phyloP scores from a whole-genome alignment of 495 filamentous ascomycete species.

The Rhizodiscina lignyota region DNA sequence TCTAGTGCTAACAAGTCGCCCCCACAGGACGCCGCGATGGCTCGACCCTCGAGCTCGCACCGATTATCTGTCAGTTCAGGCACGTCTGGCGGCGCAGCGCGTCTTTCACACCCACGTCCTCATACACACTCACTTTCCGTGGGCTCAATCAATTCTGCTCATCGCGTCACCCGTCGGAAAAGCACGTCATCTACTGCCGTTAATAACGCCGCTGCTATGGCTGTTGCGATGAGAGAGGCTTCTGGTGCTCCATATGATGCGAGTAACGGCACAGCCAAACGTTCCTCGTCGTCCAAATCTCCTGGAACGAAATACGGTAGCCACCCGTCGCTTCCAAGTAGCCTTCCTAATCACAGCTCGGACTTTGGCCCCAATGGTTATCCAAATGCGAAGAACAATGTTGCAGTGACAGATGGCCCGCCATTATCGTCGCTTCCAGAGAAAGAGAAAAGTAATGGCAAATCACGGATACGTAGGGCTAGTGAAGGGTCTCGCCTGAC shows the following conservation, averaged over 20 bases:
- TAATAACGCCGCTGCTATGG: slow-evolving; percentile 58
- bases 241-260: slow-evolving; percentile 21
- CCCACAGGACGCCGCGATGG: no score
- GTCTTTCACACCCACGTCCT: no score
- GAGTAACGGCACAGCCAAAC: slow-evolving; percentile 9
- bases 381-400: slow-evolving; percentile 15
- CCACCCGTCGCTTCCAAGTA: slow-evolving; percentile 18
- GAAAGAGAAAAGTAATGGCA: slow-evolving; percentile 26
- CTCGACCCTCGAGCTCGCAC: no score
- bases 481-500: slow-evolving; percentile 70
- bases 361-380: slow-evolving; percentile 8
- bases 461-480: slow-evolving; percentile 59
- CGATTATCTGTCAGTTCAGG: no score
- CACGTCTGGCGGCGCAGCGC: no score
- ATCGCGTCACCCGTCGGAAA: slow-evolving; percentile 85
- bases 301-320: slow-evolving; percentile 5
- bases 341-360: slow-evolving; percentile 19
- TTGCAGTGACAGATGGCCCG: slow-evolving; percentile 30
- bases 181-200: slow-evolving; percentile 67
- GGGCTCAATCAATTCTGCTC: slow-evolving; percentile 59
- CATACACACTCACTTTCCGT: slow-evolving; percentile 73
- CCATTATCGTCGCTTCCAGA: slow-evolving; percentile 18
- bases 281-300: slow-evolving; percentile 25
- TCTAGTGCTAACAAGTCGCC: no score
- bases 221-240: slow-evolving; percentile 36